phyloP scores from a whole-genome alignment of 2,329 filamentous ascomycete species.

The Laburnicola sp. region DNA sequence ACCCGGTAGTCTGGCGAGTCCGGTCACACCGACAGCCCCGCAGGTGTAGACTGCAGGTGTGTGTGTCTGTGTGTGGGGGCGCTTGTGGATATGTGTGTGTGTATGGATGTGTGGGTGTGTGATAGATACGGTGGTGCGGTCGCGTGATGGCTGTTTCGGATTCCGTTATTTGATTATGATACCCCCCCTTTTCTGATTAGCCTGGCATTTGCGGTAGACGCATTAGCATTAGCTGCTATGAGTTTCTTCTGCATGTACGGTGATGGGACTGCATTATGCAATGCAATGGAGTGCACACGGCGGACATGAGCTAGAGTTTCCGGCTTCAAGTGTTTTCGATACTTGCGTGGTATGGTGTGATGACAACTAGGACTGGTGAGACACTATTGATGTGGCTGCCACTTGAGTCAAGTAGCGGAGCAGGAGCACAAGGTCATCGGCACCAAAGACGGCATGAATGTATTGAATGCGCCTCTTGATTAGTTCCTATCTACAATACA shows the following conservation, averaged over 20 bases:
- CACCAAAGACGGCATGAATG: no score
- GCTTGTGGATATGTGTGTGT: not conserved
- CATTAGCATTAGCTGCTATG: not conserved
- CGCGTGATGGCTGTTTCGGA: constrained; percentile 6
- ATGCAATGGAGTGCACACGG: not conserved
- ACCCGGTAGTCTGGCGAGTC: constrained; percentile 30
- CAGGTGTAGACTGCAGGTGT: not conserved
- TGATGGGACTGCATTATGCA: not conserved
- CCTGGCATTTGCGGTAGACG: not conserved
- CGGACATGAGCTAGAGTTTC: not conserved
- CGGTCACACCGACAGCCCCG: constrained; percentile 32
- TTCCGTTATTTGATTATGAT: constrained; percentile 7
- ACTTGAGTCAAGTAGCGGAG: not conserved
- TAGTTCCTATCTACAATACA: no score
- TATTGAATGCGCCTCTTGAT: no score
- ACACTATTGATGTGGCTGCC: constrained; percentile 1
- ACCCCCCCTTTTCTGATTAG: constrained; percentile 1
- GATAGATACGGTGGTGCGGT: not conserved
- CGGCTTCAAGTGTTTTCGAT: not conserved
- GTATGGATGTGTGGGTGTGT: not conserved
- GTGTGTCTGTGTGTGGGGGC: not conserved
- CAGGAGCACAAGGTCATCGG: not conserved
- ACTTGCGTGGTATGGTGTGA: not conserved
- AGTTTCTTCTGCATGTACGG: no score
- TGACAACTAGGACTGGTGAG: not conserved